Base-by-base conservation (phyloP, 2,329 filamentous ascomycete species). In the Colletotrichum sojae region DNA sequence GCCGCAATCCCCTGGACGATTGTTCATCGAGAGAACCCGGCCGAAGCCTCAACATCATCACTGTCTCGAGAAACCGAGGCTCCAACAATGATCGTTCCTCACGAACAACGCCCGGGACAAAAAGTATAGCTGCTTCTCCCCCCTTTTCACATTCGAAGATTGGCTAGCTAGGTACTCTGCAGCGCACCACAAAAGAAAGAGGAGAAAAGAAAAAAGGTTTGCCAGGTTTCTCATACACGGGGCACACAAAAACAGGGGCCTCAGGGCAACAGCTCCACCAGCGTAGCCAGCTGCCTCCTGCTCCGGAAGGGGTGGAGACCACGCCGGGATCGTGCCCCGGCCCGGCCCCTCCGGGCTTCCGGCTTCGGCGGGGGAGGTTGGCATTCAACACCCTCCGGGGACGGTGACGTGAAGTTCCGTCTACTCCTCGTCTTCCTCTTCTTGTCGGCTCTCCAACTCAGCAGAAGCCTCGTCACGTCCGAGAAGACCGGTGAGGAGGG, bases 201-300 rank as follows among this genome's bases (percentile, higher is more conserved):
- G 3, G 39, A 56, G 27, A 45, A 45, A 53, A 22, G 27, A 27
- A 46, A 6, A n/a, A 15, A 3, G 5, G n/a, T 20, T 54, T 64
- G 36, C 55, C 16, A n/a, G 43, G n/a, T 9, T 58, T n/a, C 31
- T 10, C 45, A 8, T 53, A 36, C 12, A 22, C 40, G 22, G 31
- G 31, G 31, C 49, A 20, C 54, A 36, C 36, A 52, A 22, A 59
- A 48, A 53, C 27, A 48, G 36, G 51, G 53, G 31, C 31, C 45
- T 56, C 25, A 52, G 39, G 48, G 43, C 51, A 69, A 59, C 67
- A 66, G 56, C 63, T 67, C 55, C 46, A 46, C 67, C 55, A 57
- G 62, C 51, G 56, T 67, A 67, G 51, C 56, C 67, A 39, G 36
- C 61, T 52, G 48, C 49, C 58, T 53, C 13, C 54, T 54, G 31